Evolutionary conservation across 805 yeast genomes (phyloP).

Genomic region (Diddensiella santjacobensis): DNA sequence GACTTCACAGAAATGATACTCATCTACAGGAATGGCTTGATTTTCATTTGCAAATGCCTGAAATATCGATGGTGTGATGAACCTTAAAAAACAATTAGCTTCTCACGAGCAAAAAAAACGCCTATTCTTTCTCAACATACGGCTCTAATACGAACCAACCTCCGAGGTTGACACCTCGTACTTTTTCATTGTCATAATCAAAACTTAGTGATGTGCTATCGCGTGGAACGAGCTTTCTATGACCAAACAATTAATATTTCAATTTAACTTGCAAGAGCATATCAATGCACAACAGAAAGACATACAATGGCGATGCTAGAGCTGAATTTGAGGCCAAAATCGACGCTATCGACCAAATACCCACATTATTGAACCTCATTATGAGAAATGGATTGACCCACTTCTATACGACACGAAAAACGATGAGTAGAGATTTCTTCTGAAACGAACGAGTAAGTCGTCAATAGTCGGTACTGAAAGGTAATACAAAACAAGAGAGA

Average conservation of each 20-base stretch:
- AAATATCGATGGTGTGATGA: conserved; percentile 76
- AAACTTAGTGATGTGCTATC: neutral
- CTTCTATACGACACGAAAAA: too few relatives aligned
- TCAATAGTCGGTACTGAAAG: too few relatives aligned
- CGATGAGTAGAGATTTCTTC: too few relatives aligned
- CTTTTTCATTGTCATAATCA: conserved; percentile 28
- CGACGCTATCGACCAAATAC: too few relatives aligned
- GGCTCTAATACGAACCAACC: conserved; percentile 92
- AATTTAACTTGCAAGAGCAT: neutral
- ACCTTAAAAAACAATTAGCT: conserved; percentile 26
- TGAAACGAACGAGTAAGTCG: too few relatives aligned
- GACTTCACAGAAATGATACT: conserved; percentile 58
- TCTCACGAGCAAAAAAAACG: neutral
- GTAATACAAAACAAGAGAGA: too few relatives aligned
- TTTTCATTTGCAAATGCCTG: conserved; percentile 43
- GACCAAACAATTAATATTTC: neutral
- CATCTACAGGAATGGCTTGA: conserved; percentile 69
- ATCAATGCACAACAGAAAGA: too few relatives aligned
- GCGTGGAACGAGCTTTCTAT: conserved; percentile 1
- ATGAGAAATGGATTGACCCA: too few relatives aligned
- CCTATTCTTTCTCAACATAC: neutral
- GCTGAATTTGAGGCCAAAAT: too few relatives aligned
- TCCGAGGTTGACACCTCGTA: conserved; percentile 64
- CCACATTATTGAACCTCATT: too few relatives aligned
- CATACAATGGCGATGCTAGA: too few relatives aligned